These are phyloP conservation scores for Russula dissimulans DNA, from an alignment of 768 basidiomycete genomes.

Conservation along the genomic window DNA sequence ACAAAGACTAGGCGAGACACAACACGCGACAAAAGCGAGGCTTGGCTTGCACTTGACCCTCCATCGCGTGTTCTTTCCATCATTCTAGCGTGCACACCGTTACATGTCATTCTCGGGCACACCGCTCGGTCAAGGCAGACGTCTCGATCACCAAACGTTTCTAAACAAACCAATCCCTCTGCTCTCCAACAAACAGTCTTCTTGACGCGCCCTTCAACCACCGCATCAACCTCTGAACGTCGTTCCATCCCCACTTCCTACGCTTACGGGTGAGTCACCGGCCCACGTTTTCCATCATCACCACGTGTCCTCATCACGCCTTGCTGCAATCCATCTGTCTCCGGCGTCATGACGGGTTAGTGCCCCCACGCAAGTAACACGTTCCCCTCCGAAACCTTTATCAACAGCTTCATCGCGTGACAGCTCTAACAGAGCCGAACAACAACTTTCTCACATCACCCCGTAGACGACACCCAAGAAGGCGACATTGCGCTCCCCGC, in stretches of 20 bases:
- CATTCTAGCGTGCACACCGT: conserved; percentile 2
- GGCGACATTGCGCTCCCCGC: conserved; percentile 37
- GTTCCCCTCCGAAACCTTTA: conserved; percentile 50
- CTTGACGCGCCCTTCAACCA: conserved; percentile 23
- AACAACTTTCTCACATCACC: conserved; percentile 28
- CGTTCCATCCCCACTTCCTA: conserved; percentile 50
- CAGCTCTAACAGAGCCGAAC: conserved; percentile 27
- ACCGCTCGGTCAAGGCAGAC: conserved; percentile 76
- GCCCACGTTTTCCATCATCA: conserved; percentile 19
- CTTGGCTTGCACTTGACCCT: neutral
- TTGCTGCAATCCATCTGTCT: conserved; percentile 17
- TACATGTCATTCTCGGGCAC: conserved; percentile 84
- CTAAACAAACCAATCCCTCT: conserved; percentile 45
- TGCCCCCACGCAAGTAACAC: conserved; percentile 44
- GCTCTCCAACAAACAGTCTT: conserved; percentile 26
- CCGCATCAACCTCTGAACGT: conserved; percentile 24
- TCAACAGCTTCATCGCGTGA: conserved; percentile 32
- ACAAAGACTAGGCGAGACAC: neutral
- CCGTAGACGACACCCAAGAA: conserved; percentile 27
- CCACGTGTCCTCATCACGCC: conserved; percentile 20
- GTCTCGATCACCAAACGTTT: conserved; percentile 73
- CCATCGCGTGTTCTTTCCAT: conserved; percentile 8
- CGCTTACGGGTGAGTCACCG: conserved; percentile 52
- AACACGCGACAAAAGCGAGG: conserved; percentile 16
- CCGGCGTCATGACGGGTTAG: conserved; percentile 26